Evolutionary conservation across 2,329 filamentous ascomycete genomes (phyloP), one percentile per base, ranked within the genome.

Genomic region (Fusarium proliferatum): DNA sequence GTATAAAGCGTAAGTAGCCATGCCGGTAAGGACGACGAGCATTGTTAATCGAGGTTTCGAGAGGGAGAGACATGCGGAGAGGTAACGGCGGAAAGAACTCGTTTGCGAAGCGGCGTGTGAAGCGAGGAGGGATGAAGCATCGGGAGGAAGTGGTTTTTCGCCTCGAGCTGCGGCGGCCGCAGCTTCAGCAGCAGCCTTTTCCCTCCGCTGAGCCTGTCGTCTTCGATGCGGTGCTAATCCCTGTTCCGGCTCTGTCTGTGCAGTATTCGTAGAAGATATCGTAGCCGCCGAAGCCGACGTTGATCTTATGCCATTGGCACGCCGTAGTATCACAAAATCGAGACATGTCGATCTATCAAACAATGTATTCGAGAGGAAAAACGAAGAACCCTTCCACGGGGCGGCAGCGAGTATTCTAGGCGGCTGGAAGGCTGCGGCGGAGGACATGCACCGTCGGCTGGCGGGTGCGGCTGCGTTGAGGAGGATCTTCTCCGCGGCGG

Each of bases 21-120:
- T 97, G 34, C 96, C 94, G 1, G 94, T 94, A 53, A 99, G 91
- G 38, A 97, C 93, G 70, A 99, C 93, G 52, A 99, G 91, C 77
- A 97, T 93, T 12, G 94, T 96, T 55, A 99, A 90, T 60, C 96
- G 94, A 7, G 96, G 96, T 81, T 99, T 99, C n/a, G 95, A 93
- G 74, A 99, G 91, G 33, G 96, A 94, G 72, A 99, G 91, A 78
- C 94, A 94, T 36, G 94, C 91, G 28, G 95, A 93, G 72, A 96
- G 80, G 62, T 90, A 88, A 64, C 95, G 93, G 30, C 88, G 88
- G 59, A 89, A 64, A 21, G 90, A 90, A 72, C 85, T 80, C 12
- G 83, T 88, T 61, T 85, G 86, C 55, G 82, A 82, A 52, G 85
- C 87, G 63, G 86, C 90, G 53, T 82, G 83, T 55, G 84, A 84